Conservation (phyloP, 1,139 yeast species). For the Pichia sp. region DNA sequence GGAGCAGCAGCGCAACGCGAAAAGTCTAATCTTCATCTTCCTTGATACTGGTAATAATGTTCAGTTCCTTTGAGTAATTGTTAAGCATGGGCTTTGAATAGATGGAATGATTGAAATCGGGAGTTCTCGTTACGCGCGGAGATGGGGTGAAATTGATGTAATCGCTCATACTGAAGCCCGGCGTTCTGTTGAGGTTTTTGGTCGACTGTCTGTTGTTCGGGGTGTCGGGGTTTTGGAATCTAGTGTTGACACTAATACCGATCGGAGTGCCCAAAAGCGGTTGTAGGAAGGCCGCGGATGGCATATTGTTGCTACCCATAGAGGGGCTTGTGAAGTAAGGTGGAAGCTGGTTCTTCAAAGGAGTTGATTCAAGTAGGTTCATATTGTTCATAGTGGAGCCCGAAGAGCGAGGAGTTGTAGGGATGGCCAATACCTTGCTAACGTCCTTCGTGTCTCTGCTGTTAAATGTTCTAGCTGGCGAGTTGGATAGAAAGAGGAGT, state of each 20-base stretch:
- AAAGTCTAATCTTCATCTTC: conserved; percentile 9
- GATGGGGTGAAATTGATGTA: conserved; percentile 78
- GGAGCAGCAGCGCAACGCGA: background rate
- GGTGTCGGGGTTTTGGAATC: conserved; percentile 28
- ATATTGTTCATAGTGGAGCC: conserved; percentile 9
- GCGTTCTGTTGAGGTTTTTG: conserved; percentile 41
- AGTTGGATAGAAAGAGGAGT: conserved; percentile 76
- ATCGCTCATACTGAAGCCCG: conserved; percentile 79
- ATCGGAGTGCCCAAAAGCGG: conserved; percentile 24
- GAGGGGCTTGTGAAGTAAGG: conserved; percentile 16
- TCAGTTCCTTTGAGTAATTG: conserved; percentile 24
- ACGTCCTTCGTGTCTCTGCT: conserved; percentile 17
- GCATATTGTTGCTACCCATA: background rate
- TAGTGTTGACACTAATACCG: conserved; percentile 5
- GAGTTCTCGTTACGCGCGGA: conserved; percentile 40
- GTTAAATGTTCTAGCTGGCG: conserved; percentile 66
- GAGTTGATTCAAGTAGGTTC: conserved; percentile 26
- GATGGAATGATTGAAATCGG: conserved; percentile 14
- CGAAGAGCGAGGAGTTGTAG: conserved; percentile 33
- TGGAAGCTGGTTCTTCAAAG: conserved; percentile 21
- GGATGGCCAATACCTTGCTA: conserved; percentile 18
- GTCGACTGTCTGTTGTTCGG: conserved; percentile 21
- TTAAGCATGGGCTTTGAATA: conserved; percentile 14
- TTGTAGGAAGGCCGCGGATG: conserved; percentile 15
- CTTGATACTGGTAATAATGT: conserved; percentile 19